These are phyloP conservation scores for Talaromyces sp. DNA, from an alignment of 2,329 filamentous ascomycete genomes.

Conservation along the genomic window DNA sequence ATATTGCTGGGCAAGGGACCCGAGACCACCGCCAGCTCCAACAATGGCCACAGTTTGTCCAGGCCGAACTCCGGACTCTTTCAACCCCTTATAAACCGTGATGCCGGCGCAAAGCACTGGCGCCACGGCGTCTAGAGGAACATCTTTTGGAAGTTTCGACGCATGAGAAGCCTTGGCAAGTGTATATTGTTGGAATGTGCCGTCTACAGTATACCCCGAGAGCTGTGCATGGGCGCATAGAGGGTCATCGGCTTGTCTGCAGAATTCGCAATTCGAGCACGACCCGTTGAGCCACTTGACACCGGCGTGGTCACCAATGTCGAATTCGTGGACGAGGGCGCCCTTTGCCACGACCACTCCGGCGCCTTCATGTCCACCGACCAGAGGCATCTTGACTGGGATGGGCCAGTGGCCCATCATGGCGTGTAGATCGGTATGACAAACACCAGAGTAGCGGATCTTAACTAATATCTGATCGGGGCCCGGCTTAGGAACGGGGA, in stretches of 20 bases:
- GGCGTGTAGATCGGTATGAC: constrained; percentile 81
- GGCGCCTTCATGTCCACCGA: constrained; percentile 77
- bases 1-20: constrained; percentile 79
- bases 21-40: constrained; percentile 83
- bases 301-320: constrained; percentile 81
- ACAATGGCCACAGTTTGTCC: constrained; percentile 81
- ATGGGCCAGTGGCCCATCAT: constrained; percentile 89
- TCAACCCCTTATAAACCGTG: constrained; percentile 85
- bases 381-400: constrained; percentile 74
- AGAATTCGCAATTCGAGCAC: constrained; percentile 80
- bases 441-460: constrained; percentile 85
- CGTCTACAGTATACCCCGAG: constrained; percentile 89
- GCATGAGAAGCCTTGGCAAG: constrained; percentile 83
- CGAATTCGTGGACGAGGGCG: constrained; percentile 70
- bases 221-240: constrained; percentile 72
- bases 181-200: constrained; percentile 88
- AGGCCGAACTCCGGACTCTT: constrained; percentile 71
- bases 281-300: constrained; percentile 90
- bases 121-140: constrained; percentile 71
- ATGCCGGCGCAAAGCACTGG: constrained; percentile 82
- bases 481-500: constrained; percentile 75
- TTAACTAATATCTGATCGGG: constrained; percentile 90
- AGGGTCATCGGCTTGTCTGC: constrained; percentile 74
- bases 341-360: constrained; percentile 80
- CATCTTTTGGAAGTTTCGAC: constrained; percentile 73